phyloP scores from a whole-genome alignment of 2,329 filamentous ascomycete species.

The Alternaria sp. region DNA sequence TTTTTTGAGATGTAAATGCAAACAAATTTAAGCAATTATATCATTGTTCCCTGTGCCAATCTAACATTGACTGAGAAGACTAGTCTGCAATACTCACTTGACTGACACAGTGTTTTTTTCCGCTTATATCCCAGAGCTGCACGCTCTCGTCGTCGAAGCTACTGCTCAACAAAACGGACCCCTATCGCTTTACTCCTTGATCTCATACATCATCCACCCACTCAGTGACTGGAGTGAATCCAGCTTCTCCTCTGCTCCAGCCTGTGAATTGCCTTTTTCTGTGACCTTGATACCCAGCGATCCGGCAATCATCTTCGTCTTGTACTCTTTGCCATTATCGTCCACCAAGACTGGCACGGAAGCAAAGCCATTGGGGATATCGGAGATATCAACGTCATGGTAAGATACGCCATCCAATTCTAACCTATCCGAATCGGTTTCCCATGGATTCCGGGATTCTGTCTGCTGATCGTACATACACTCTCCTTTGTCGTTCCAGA shows the following conservation, averaged over 20 bases:
- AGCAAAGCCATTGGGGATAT: slow-evolving; percentile 14
- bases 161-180: neutral
- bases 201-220: slow-evolving; percentile 27
- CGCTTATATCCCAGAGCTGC: no score
- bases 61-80: neutral
- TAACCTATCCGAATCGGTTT: neutral
- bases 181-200: neutral
- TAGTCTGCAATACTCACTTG: neutral
- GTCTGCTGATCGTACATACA: slow-evolving; percentile 5
- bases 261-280: slow-evolving; percentile 3
- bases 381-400: slow-evolving; percentile 5
- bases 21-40: slow-evolving; percentile 15
- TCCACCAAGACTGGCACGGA: slow-evolving; percentile 21
- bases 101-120: neutral
- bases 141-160: neutral
- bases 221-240: slow-evolving; percentile 19
- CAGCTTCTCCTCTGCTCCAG: slow-evolving; percentile 3
- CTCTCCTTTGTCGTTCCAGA: slow-evolving; percentile 24
- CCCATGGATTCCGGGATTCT: no score
- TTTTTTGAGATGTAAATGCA: slow-evolving; percentile 17
- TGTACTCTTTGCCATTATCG: slow-evolving; percentile 15
- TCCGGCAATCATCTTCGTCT: slow-evolving; percentile 25
- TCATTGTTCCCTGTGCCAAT: neutral
- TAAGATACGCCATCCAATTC: slow-evolving; percentile 13
- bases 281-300: slow-evolving; percentile 17